Base-by-base conservation (phyloP, 1,284 basidiomycete genomes). In the Mrakiaceae sp. region DNA sequence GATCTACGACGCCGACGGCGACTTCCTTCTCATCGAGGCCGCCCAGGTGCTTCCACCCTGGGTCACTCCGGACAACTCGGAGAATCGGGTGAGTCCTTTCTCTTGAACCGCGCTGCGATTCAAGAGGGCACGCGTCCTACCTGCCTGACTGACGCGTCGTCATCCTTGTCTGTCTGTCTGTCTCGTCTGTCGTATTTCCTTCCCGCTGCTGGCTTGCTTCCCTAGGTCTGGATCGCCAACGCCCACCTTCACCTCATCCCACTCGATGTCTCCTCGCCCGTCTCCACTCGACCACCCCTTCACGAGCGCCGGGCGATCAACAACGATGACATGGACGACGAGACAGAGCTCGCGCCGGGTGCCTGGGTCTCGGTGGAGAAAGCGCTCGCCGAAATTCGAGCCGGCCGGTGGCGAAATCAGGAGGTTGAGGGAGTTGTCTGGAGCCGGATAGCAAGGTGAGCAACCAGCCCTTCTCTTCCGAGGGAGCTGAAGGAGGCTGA, bases 1-100 rank as follows among this genome's bases (percentile, higher is more conserved):
- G 40, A 81, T 87, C 1, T 84, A 83, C 67, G 95, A 98, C 76
- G 86, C 88, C 4, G 95, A 99, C 74, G 96, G 96, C 44, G 90
- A 98, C 71, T 97, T 98, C 72, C 76, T 98, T 52, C 81, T 98
- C 67, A 98, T 98, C 68, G 95, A 99, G 77, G 95, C 91, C 3
- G 96, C 96, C 9, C 88, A 98, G 64, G 81, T 80, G 58, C 79
- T 99, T 9, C 94, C 95, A 4, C 78, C 81, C 0, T 98, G 95
- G 96, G 84, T 98, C 55, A 87, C 86, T 10, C 96, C 95, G 1
- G 82, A 86, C 55, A 93, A 94, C 73, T 86, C 91, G 53, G 84
- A 87, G 73, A 95, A 97, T 77, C 85, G 96, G 79, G 90, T 92
- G 77, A 77, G 87, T 80, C 42, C 40, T 9, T 12, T n/a, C 44